Base-by-base conservation (phyloP, 2,329 filamentous ascomycete species). In the Drechslerella stenobrocha region DNA sequence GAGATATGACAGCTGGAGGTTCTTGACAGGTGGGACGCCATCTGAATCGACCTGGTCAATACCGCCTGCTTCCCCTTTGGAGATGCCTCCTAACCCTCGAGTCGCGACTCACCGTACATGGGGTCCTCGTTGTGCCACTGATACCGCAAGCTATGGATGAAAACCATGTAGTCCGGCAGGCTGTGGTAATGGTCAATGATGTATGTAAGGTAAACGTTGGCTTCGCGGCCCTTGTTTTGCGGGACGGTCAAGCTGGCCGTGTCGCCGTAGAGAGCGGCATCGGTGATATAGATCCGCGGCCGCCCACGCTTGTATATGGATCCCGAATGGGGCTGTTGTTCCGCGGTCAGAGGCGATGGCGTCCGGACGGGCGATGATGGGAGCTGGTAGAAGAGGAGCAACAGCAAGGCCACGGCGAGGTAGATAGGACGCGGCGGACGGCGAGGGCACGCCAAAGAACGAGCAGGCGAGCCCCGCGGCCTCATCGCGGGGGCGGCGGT, bases 131-230 rank as follows among this genome's bases (percentile, higher is more conserved):
- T 69, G 32, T 69, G 64, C 64, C 64, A 69, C 50, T 69, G 64
- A 26, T 69, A 69, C 2, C 64, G 51, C 34, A 63, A 22, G 42
- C 52, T 51, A 24, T 69, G 64, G 26, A 69, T 63, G 47, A 69
- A 69, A 35, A 69, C 64, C 46, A 63, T 55, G n/a, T 60, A 61
- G 18, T 69, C 57, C n/a, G 64, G 64, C 30, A 69, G 78, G 6
- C 79, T 75, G 45, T 84, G 76, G 74, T 86, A 86, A 73, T 84
- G 78, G 70, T 86, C 82, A 73, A 86, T 83, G 67, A 86, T 81
- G 74, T 83, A 85, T 42, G 81, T 82, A 50, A 86, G 77, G 74
- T 86, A 86, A 18, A 79, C 78, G 79, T 85, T 85, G 22, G 82
- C 82, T 74, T 86, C 84, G 71, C 83, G 80, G 42, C 83, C 84